A percentile compares a stretch with the other conserved stretches of the same genome.
Evolutionary conservation across 306 rosid species (phyloP).

Genomic region (Castanea mollissima): DNA sequence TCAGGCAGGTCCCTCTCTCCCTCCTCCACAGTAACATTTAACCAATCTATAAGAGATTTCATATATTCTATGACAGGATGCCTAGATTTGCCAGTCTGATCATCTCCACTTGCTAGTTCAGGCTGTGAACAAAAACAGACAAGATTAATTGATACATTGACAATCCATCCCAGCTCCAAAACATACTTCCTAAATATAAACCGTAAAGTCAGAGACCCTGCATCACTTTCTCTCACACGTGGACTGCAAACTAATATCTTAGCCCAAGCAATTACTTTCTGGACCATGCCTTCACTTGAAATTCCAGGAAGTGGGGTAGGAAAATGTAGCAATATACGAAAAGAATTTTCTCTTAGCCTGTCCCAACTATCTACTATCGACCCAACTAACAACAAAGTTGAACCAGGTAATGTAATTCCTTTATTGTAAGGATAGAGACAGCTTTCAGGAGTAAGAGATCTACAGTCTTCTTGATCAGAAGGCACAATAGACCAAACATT

Average conservation of each 20-base stretch:
- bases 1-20: conserved; percentile 88
- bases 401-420: conserved; percentile 71
- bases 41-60: conserved; percentile 85
- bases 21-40: conserved; percentile 56
- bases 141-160: conserved; percentile 52
- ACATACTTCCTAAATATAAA: conserved; percentile 89
- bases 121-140: conserved; percentile 37
- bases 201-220: conserved; percentile 86
- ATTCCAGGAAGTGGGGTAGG: conserved; percentile 97
- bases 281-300: conserved; percentile 57
- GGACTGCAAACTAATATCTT: conserved; percentile 90
- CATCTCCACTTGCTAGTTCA: conserved; percentile 36
- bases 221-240: conserved; percentile 98
- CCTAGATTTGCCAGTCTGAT: conserved; percentile 34
- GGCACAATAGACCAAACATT: conserved; percentile 76
- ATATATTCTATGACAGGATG: conserved; percentile 67
- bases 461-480: conserved; percentile 37
- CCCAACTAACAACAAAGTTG: conserved; percentile 86
- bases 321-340: conserved; percentile 83
- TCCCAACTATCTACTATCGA: conserved; percentile 98
- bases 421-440: conserved; percentile 65
- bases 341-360: conserved; percentile 80
- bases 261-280: conserved; percentile 67
- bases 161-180: conserved; percentile 71
- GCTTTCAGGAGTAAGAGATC: conserved; percentile 34